Evolutionary conservation across 2,329 filamentous ascomycete species (phyloP).

Genomic region (Cordyceps fumosorosea): DNA sequence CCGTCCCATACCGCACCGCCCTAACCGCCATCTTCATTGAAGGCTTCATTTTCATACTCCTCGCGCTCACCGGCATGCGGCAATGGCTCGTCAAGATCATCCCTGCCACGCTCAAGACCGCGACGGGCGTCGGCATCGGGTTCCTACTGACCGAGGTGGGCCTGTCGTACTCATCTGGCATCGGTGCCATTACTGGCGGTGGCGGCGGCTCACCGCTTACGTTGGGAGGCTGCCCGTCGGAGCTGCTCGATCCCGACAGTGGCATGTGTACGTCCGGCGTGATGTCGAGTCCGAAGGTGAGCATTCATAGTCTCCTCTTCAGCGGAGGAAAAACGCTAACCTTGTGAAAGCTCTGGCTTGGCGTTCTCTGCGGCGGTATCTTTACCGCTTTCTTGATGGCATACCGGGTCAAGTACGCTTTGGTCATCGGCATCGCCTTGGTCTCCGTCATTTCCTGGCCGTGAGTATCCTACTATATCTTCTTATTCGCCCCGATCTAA

Average conservation of each 20-base stretch:
- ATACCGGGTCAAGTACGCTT: conserved; percentile 67
- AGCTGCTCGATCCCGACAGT: conserved; percentile 40
- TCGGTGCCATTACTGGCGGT: conserved; percentile 72
- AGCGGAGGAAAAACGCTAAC: not conserved
- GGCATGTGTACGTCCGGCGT: conserved; percentile 52
- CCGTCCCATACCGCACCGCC: conserved; percentile 52
- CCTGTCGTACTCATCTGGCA: conserved; percentile 72
- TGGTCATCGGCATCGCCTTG: conserved; percentile 65
- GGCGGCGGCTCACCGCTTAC: conserved; percentile 60
- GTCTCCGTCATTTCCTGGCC: conserved; percentile 73
- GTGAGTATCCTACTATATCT: conserved; percentile 31
- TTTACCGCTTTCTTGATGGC: conserved; percentile 76
- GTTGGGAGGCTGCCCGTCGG: conserved; percentile 64
- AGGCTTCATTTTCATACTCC: conserved; percentile 56
- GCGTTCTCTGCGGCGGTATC: conserved; percentile 72
- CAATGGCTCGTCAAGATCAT: conserved; percentile 66
- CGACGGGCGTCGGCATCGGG: conserved; percentile 59
- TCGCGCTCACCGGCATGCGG: conserved; percentile 61
- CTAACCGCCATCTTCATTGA: conserved; percentile 60
- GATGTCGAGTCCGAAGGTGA: conserved; percentile 69
- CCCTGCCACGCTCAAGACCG: conserved; percentile 58
- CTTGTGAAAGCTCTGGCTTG: conserved; percentile 67
- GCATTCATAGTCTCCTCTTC: conserved; percentile 12
- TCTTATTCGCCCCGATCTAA: conserved; percentile 12
- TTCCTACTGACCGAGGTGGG: conserved; percentile 59